Base-by-base conservation (phyloP, 169 alveolate genomes). In the Plasmodium billcollinsi region DNA sequence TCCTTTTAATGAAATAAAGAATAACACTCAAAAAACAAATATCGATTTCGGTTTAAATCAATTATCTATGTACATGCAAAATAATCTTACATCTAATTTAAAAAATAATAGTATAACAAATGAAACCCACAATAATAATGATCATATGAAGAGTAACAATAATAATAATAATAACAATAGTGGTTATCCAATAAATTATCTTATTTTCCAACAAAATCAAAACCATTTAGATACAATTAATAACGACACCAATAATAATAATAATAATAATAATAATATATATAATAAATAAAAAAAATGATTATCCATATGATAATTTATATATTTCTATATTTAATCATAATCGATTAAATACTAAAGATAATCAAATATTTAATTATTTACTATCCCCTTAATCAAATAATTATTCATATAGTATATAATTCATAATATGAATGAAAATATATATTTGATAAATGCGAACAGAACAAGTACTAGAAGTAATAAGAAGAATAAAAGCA, bases 381-480 rank as follows among this genome's bases (percentile, higher is more conserved):
- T 56, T 21, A 5, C 21, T 29, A 56, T 14, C 65, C 7, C 65
- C 29, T 56, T 56, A 8, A 11, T 56, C 29, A 11, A 56, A 56
- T 6, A 33, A 33, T 33, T 15, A 21, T 15, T 56, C 29, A 11
- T 56, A 6, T 56, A 56, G 65, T 12, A 0, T 1, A 33, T 33
- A 56, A 12, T 11, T 56, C 65, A 56, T 21, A 15, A 56, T 56
- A 15, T 56, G 21, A 56, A 56, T 56, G 65, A 56, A 56, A n/a
- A 56, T 54, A 5, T 14, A 15, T 9, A 56, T 56, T 56, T 56
- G 21, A 56, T 21, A 56, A 14, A 14, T 56, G 18, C 9, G 2
- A 56, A 56, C 21, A 56, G n/a, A 15, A 56, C 9, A 15, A 56
- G 21, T 12, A 12, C 1, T 56, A 56, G 21, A 15, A 56, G 21